These are phyloP conservation scores for Sodiomyces alkalinus DNA, from an alignment of 2,329 filamentous ascomycete species.

Conservation along the genomic window DNA sequence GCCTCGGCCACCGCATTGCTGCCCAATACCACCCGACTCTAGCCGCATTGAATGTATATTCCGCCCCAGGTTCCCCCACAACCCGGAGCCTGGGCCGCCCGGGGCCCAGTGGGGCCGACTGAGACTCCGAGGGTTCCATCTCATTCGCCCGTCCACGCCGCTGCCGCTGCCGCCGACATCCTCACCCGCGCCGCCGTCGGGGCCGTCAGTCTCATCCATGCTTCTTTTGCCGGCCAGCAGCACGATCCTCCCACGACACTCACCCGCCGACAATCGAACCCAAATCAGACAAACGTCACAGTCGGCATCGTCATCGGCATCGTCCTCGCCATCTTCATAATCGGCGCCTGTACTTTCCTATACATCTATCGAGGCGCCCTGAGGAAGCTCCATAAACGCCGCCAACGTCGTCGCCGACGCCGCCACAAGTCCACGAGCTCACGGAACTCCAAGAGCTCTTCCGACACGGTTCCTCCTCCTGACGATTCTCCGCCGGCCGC, in stretches of 20 bases:
- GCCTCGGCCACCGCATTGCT: no score
- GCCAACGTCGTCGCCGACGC: conserved; percentile 7
- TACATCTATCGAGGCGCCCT: conserved; percentile 24
- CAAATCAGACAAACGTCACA: conserved; percentile 20
- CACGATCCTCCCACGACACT: background rate
- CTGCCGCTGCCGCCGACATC: no score
- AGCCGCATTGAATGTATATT: no score
- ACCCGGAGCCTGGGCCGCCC: no score
- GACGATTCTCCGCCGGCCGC: conserved; percentile 1
- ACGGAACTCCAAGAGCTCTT: conserved; percentile 19
- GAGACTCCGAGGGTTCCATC: no score
- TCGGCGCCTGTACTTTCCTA: conserved; percentile 20
- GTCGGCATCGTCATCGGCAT: conserved; percentile 28
- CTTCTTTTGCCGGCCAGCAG: background rate
- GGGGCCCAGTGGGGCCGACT: no score
- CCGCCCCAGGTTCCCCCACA: no score
- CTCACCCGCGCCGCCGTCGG: background rate
- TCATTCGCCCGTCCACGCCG: background rate
- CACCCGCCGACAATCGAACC: background rate
- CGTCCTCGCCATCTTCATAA: conserved; percentile 22
- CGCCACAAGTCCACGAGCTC: conserved; percentile 13
- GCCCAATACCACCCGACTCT: no score
- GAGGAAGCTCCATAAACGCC: conserved; percentile 15
- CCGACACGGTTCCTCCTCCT: conserved; percentile 2
- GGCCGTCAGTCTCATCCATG: background rate